Base-by-base conservation (phyloP, 371 early-diverging fungal species). In the Cokeromyces recurvatus region DNA sequence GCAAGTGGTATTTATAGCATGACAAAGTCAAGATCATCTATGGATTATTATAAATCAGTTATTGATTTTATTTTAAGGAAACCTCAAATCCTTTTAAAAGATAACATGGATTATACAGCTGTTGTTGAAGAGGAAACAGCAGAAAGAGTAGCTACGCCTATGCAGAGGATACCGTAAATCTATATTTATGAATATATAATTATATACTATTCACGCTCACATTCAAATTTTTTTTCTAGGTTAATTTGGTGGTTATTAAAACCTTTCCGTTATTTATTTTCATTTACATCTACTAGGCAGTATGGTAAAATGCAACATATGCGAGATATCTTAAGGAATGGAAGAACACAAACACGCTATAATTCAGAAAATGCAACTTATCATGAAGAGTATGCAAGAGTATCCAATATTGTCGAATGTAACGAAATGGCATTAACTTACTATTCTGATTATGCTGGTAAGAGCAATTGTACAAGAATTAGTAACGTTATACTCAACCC, bases 351-450 rank as follows among this genome's bases (percentile, higher is more conserved):
- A 43, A 32, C 53, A 53, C 4, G 50, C 35, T 8, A 54, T 49
- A 5, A 47, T 39, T n/a, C 46, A 66, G 48, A 51, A 38, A 59
- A 66, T 47, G 62, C 55, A n/a, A 67, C 58, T 4, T 66, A 59
- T 17, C 75, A 73, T 43, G 71, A 76, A 19, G 89, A 92, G 43
- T 92, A 92, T 53, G 92, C 87, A 2, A 70, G 75, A 53, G 84
- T 87, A 2, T 66, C 70, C n/a, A 78, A 73, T 22, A 54, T 88
- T 0, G 49, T 91, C 2, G 86, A 87, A 35, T 82, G 85, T 39
- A 76, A 71, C 15, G 50, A 66, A 37, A 64, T 88, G 46, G 73
- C 74, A 4, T 20, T 90, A 11, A 64, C 68, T 4, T 92, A 90
- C 47, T 86, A 81, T 53, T 59, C 74, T 5, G 92, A 92, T 52